Evolutionary conservation across 805 yeast genomes (phyloP).

Genomic region (Soucietia sequanensis): DNA sequence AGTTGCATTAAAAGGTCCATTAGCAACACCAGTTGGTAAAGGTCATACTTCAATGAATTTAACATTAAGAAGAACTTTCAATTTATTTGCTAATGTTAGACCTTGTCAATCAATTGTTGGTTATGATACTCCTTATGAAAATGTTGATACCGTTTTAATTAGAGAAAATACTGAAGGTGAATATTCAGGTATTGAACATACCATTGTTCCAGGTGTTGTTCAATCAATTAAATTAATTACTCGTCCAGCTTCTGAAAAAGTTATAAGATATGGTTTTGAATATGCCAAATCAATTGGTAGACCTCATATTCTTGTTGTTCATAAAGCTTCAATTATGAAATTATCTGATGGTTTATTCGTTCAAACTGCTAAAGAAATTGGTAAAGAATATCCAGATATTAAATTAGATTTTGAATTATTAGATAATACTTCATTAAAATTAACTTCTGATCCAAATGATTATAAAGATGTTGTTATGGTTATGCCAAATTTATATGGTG

Average conservation of each 20-base stretch:
- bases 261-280: constrained; percentile 95
- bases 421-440: constrained; percentile 91
- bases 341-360: constrained; percentile 97
- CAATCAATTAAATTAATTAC: constrained; percentile 98
- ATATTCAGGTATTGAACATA: constrained; percentile 98
- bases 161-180: constrained; percentile 99
- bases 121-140: constrained; percentile 83
- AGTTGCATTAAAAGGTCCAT: constrained; percentile 96
- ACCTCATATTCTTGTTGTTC: constrained; percentile 90
- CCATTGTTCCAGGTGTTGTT: constrained; percentile 96
- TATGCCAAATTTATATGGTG: constrained; percentile 99
- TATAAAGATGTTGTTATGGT: constrained; percentile 91
- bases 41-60: constrained; percentile 97
- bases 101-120: constrained; percentile 95
- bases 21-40: constrained; percentile 98
- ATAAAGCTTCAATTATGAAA: constrained; percentile 98
- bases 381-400: constrained; percentile 89
- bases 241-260: constrained; percentile 93
- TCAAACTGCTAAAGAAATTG: constrained; percentile 84
- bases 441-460: constrained; percentile 84
- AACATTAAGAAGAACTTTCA: constrained; percentile 96
- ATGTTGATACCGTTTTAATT: constrained; percentile 92
- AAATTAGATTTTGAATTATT: constrained; percentile 81
- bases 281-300: constrained; percentile 87
- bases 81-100: constrained; percentile 94